Evolutionary conservation across 106 monocot genomes (phyloP).

Genomic region (Allium fistulosum): DNA sequence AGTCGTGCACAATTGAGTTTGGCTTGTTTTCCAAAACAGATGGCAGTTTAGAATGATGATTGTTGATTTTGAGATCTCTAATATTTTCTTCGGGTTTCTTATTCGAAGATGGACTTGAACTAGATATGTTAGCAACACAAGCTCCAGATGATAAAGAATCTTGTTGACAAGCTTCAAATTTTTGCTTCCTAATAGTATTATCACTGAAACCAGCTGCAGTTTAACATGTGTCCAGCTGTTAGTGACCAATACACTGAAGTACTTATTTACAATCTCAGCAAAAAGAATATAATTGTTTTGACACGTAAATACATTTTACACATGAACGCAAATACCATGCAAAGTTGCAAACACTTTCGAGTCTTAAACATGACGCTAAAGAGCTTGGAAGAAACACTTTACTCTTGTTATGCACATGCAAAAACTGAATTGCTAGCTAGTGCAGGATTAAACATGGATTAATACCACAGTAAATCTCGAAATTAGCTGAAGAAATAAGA

Average conservation of each 20-base stretch:
- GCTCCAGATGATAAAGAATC: not conserved
- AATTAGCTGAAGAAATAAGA: too few relatives aligned
- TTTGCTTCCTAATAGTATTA: not conserved
- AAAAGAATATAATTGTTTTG: not conserved
- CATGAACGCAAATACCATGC: not conserved
- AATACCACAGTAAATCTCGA: too few relatives aligned
- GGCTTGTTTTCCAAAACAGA: not conserved
- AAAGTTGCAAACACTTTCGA: not conserved
- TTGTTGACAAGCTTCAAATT: not conserved
- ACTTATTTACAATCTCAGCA: not conserved
- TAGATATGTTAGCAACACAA: not conserved
- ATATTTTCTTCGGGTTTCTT: not conserved
- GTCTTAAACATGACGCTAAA: not conserved
- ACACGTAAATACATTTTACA: not conserved
- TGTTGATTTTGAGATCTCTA: not conserved
- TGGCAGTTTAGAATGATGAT: not conserved
- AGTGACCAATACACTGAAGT: not conserved
- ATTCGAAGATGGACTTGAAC: not conserved
- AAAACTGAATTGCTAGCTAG: too few relatives aligned
- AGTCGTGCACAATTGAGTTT: not conserved
- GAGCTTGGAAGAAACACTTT: not conserved
- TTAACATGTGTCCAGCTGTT: not conserved
- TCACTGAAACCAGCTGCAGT: slow-evolving; percentile 4
- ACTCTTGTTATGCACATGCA: too few relatives aligned
- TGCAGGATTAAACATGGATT: too few relatives aligned